These are phyloP conservation scores for Trypanosomatidae sp. DNA, from an alignment of 208 protist species.

Conservation along the genomic window DNA sequence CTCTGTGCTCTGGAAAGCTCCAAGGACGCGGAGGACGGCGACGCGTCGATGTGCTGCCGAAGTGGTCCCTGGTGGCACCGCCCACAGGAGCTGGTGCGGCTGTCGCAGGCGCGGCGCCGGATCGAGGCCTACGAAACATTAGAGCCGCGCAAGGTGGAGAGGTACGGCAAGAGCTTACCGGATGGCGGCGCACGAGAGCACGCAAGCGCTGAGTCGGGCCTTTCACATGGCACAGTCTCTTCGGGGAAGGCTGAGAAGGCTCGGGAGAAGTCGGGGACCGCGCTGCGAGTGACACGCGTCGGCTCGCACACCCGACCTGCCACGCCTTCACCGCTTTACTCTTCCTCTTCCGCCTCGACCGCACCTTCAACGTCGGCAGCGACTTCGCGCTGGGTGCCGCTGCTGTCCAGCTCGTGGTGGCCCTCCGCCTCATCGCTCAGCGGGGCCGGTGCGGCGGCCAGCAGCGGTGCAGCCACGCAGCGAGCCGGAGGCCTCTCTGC, in stretches of 20 bases:
- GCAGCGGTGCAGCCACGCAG: too few relatives aligned
- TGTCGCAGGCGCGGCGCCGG: conserved; percentile 16
- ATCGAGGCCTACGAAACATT: conserved; percentile 13
- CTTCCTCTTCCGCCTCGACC: background rate
- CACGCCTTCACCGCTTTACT: too few relatives aligned
- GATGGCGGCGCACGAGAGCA: background rate
- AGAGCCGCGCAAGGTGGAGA: background rate
- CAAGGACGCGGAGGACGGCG: background rate
- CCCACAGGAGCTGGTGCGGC: conserved; percentile 30
- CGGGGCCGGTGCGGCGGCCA: background rate
- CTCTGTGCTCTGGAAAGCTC: conserved; percentile 9
- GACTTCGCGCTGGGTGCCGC: conserved; percentile 18
- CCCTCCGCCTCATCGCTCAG: conserved; percentile 5
- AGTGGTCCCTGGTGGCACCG: conserved; percentile 20
- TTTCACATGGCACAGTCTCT: too few relatives aligned
- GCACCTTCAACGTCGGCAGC: background rate
- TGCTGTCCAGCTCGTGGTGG: conserved; percentile 24
- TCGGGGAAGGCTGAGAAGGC: too few relatives aligned
- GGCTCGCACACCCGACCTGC: too few relatives aligned
- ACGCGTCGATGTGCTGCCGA: background rate
- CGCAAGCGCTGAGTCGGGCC: too few relatives aligned
- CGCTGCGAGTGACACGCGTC: too few relatives aligned
- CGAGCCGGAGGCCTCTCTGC: background rate
- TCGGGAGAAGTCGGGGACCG: too few relatives aligned
- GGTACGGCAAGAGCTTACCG: background rate